Conservation (phyloP, 768 basidiomycete species). For the Lactifluus piperatus region DNA sequence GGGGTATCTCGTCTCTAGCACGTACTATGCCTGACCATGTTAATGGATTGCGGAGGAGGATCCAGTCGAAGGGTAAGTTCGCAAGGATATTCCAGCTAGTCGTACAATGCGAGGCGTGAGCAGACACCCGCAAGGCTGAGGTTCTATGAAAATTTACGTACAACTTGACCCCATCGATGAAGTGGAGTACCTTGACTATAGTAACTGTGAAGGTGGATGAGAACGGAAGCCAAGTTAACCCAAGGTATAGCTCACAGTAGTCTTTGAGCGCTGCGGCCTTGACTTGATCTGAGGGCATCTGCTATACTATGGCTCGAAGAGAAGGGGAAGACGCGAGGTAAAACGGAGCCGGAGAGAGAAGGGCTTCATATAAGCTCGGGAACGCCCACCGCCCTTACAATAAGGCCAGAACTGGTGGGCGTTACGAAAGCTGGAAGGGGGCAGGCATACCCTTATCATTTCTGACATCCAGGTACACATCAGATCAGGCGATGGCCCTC, state of each 20-base stretch:
- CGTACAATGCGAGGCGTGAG: not conserved
- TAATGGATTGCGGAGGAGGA: not conserved
- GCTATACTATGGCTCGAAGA: too few relatives aligned
- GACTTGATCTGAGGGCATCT: not conserved
- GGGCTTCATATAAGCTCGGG: not conserved
- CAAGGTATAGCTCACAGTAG: not conserved
- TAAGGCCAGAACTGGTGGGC: too few relatives aligned
- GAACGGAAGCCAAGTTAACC: not conserved
- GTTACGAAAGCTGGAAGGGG: not conserved
- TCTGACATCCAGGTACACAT: not conserved
- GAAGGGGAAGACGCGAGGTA: not conserved
- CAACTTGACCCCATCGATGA: constrained; percentile 8
- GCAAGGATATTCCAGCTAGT: constrained; percentile 3
- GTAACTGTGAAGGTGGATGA: not conserved
- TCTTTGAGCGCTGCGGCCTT: not conserved
- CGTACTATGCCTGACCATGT: constrained; percentile 1
- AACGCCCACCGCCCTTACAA: not conserved
- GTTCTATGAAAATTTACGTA: not conserved
- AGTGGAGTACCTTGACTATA: constrained; percentile 3
- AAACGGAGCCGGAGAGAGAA: not conserved
- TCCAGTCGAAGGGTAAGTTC: constrained; percentile 12
- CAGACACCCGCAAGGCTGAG: not conserved
- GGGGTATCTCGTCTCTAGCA: not conserved
- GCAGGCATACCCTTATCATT: not conserved
- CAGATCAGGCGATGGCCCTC: not conserved